Evolutionary conservation across 2,329 filamentous ascomycete genomes (phyloP).

Genomic region (Claviceps purpurea): DNA sequence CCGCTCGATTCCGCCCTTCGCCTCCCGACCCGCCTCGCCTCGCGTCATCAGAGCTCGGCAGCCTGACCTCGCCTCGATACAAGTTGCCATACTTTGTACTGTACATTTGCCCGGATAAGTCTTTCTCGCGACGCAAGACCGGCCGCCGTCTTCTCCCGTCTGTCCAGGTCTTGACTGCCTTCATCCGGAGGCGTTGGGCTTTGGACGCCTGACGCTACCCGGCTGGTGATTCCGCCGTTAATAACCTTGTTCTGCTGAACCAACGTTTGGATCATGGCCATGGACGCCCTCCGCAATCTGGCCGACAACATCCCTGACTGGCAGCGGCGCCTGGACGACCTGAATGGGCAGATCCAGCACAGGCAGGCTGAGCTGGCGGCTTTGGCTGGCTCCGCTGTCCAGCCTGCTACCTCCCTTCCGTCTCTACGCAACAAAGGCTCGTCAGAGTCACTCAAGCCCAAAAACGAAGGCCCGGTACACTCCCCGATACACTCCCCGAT

Average conservation of each 20-base stretch:
- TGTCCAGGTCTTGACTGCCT: background rate
- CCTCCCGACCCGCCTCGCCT: background rate
- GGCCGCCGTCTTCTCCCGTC: background rate
- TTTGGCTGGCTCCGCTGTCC: slow-evolving; percentile 20
- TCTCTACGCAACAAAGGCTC: slow-evolving; percentile 39
- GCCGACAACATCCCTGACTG: slow-evolving; percentile 45
- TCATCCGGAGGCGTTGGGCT: slow-evolving; percentile 15
- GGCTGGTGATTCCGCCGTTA: slow-evolving; percentile 11
- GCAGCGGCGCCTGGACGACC: slow-evolving; percentile 43
- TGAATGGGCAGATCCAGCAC: slow-evolving; percentile 46
- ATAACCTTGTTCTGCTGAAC: slow-evolving; percentile 17
- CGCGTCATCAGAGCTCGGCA: background rate
- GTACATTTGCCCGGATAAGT: background rate
- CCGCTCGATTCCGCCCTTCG: background rate
- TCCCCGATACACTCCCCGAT: slow-evolving; percentile 11
- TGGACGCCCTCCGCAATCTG: slow-evolving; percentile 44
- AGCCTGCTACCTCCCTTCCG: slow-evolving; percentile 17
- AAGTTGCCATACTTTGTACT: background rate
- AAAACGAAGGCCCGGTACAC: slow-evolving; percentile 26
- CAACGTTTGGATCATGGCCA: slow-evolving; percentile 25
- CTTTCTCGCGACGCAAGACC: background rate
- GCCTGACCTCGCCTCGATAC: background rate
- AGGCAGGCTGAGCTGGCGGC: slow-evolving; percentile 48
- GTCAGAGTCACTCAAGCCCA: slow-evolving; percentile 38
- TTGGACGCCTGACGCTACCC: slow-evolving; percentile 17